Base-by-base conservation (phyloP, 345 rosid genomes). In the Anastatica hierochuntica region DNA sequence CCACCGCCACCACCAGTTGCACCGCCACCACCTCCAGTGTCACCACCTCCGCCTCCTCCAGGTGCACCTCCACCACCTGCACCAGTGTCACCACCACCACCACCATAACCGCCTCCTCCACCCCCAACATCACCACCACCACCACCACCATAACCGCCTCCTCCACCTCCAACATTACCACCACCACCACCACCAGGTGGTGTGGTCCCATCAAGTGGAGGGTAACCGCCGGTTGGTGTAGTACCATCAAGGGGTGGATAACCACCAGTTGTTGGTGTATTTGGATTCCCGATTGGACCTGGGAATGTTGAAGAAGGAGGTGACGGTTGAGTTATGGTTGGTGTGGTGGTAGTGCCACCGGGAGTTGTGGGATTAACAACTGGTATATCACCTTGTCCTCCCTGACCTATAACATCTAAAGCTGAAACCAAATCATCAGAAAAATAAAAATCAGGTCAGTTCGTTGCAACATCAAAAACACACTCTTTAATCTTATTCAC, bases 291-390 rank as follows among this genome's bases (percentile, higher is more conserved):
- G 60, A 42, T 38, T 18, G 71, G 64, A 37, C 27, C 27, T 3
- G 82, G 79, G 26, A 46, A 35, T 37, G 66, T 60, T 11, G 64
- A 43, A 3, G 69, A 38, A 27, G 73, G 60, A 4, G 70, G 56
- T 38, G 77, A 58, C 33, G 72, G 69, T 35, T 76, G 90, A 42
- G 62, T 70, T 45, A 66, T 73, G 3, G 68, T 66, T 14, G 83
- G 85, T 38, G 76, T 58, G 14, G 84, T 68, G 37, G 82, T 69
- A 41, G 39, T 30, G 29, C 73, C 72, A 21, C 64, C 73, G 0
- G 90, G 95, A 62, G 68, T 54, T 55, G 92, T 71, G 13, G 94
- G 95, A 60, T 88, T 84, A 30, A 85, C 80, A 21, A 79, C 57
- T 21, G 96, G 96, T 71, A 83, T 62, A 56, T 56, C 68, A 55